Base-by-base conservation (phyloP, 768 basidiomycete species). In the Cystofilobasidium bisporidii region DNA sequence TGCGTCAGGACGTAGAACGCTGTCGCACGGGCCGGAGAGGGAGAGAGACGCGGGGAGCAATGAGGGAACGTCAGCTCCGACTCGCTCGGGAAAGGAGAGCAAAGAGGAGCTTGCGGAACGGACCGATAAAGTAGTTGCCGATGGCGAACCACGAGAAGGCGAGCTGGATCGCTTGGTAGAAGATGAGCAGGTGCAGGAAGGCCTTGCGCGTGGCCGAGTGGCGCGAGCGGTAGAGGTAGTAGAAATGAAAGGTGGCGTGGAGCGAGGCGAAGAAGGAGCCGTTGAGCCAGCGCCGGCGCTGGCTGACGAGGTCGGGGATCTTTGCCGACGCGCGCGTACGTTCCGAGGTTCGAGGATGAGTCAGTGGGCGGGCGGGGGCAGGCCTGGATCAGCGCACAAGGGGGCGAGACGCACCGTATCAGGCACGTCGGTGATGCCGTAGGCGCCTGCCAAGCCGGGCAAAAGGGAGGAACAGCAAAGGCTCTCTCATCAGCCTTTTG, bases 201-300 rank as follows among this genome's bases (percentile, higher is more conserved):
- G 58, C 40, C 63, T 69, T 69, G 40, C 68, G 43, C 8, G 30
- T 56, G 26, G 56, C 40, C n/a, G 63, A 60, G 43, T 69, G 68
- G n/a, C 57, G 50, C 45, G 56, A 59, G 30, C 94, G 85, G 76
- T 98, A 98, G 47, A 99, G 84, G 75, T 97, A 97, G 71, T 69
- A 86, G 78, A 99, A 98, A 75, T 98, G 90, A 71, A 92, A 81
- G 5, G 85, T 88, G 66, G 87, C 86, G 79, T 98, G 92, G 20
- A 98, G 85, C 0, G 88, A 90, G 14, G 93, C 96, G 77, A 99
- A 99, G 85, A 99, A 98, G 4, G 91, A 93, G 18, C 94, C 91
- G 76, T 97, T 97, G 32, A 99, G 82, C 94, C 94, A 98, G 47
- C 93, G 86, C 71, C 94, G 83, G 61, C 94, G 87, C 75, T 98